A percentile compares a stretch with the other conserved stretches of the same genome.
Evolutionary conservation across 176 grass and related monocot species (phyloP).

Genomic region (Pontederia paniculata): DNA sequence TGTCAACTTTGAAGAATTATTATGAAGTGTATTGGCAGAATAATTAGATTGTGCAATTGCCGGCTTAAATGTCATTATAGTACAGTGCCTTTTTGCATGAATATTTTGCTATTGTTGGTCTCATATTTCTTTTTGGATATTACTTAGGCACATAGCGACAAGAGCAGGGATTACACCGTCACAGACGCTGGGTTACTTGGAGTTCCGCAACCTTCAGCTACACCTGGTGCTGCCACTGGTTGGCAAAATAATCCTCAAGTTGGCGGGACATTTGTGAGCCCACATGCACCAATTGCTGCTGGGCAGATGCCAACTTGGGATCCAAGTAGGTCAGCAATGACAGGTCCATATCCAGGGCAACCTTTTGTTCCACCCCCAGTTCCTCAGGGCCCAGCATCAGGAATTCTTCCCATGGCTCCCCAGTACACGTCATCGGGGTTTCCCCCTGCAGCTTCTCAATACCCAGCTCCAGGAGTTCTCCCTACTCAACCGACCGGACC

Average conservation of each 20-base stretch:
- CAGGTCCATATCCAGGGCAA: conserved; percentile 42
- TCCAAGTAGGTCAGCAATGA: conserved; percentile 25
- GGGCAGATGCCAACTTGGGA: conserved; percentile 40
- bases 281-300: conserved; percentile 15
- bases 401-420: conserved; percentile 2
- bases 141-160: conserved; percentile 83
- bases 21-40: too few species aligned
- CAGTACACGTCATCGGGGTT: conserved; percentile 19
- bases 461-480: conserved; percentile 9
- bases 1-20: too few species aligned
- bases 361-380: conserved; percentile 25
- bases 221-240: conserved; percentile 24
- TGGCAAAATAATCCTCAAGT: conserved; percentile 49
- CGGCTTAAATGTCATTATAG: too few species aligned
- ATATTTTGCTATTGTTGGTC: neutral
- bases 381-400: neutral
- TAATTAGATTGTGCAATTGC: too few species aligned
- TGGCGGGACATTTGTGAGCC: conserved; percentile 19
- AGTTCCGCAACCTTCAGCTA: conserved; percentile 29
- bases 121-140: neutral
- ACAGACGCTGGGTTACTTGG: conserved; percentile 34
- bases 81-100: too few species aligned
- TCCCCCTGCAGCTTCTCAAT: neutral
- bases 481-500: conserved; percentile 17
- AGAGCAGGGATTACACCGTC: conserved; percentile 93